Conservation (phyloP, 2,329 filamentous ascomycete species). For the Nigrospora oryzae region DNA sequence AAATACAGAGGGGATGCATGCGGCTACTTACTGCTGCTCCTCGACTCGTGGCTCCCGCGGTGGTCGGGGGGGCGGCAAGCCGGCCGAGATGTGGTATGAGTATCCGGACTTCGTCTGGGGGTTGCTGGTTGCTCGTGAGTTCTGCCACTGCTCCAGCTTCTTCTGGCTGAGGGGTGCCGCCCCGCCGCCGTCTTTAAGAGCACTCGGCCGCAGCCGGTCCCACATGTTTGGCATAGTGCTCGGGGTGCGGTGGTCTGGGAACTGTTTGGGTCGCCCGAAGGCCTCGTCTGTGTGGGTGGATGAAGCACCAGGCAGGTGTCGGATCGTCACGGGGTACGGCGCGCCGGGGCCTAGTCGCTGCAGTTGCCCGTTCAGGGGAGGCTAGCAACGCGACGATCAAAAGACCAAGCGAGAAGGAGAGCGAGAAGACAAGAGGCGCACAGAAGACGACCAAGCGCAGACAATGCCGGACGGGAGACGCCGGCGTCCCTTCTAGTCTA, state of each 20-base stretch:
- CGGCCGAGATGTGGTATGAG: constrained; percentile 9
- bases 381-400: too few relatives aligned
- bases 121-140: constrained; percentile 11
- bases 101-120: constrained; percentile 1
- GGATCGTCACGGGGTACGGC: constrained; percentile 5
- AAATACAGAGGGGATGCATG: too few relatives aligned
- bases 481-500: too few relatives aligned
- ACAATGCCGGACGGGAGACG: too few relatives aligned
- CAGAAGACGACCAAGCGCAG: too few relatives aligned
- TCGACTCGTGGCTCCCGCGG: too few relatives aligned
- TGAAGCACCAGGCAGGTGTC: constrained; percentile 1
- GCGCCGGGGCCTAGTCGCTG: not conserved
- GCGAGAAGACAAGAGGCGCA: too few relatives aligned
- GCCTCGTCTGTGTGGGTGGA: not conserved
- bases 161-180: constrained; percentile 13
- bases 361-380: not conserved
- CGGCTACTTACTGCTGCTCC: too few relatives aligned
- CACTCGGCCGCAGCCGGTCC: constrained; percentile 22
- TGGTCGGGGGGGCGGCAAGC: not conserved
- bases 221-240: constrained; percentile 20
- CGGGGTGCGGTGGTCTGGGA: not conserved
- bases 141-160: constrained; percentile 23
- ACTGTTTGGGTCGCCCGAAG: not conserved
- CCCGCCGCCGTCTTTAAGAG: constrained; percentile 12
- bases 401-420: too few relatives aligned